Evolutionary conservation across 2,329 filamentous ascomycete species (phyloP).

Genomic region (Colletotrichum sp.): DNA sequence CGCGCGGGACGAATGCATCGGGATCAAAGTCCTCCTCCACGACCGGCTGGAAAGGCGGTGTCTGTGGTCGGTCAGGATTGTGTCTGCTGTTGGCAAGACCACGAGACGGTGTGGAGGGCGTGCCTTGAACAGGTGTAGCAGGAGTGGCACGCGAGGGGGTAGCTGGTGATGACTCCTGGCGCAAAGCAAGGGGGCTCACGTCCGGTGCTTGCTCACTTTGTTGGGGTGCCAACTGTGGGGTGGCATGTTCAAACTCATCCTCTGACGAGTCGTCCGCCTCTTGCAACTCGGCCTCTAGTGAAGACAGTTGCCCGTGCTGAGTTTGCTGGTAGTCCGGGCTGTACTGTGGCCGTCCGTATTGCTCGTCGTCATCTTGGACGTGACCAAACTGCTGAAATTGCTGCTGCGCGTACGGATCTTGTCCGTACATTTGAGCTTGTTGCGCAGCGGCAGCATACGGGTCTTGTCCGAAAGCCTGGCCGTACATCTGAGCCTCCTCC

Average conservation of each 20-base stretch:
- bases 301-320: not conserved
- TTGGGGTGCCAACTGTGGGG: conserved; percentile 19
- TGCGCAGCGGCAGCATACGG: not conserved
- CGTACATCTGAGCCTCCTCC: not conserved
- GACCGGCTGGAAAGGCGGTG: conserved; percentile 9
- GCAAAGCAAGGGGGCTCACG: conserved; percentile 22
- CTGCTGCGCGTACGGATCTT: not conserved
- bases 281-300: not conserved
- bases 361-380: not conserved
- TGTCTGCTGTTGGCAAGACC: conserved; percentile 33
- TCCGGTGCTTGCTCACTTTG: conserved; percentile 18
- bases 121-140: conserved; percentile 19
- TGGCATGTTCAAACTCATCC: conserved; percentile 8
- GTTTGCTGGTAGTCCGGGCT: not conserved
- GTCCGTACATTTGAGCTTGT: not conserved
- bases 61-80: conserved; percentile 26
- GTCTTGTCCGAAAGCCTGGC: not conserved
- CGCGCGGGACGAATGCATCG: conserved; percentile 27
- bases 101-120: conserved; percentile 4
- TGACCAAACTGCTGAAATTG: not conserved
- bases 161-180: conserved; percentile 10
- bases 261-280: not conserved
- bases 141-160: not conserved
- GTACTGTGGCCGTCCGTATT: not conserved
- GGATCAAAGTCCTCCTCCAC: conserved; percentile 17